Base-by-base conservation (phyloP, 2,329 filamentous ascomycete genomes). In the Exophiala calicioides region DNA sequence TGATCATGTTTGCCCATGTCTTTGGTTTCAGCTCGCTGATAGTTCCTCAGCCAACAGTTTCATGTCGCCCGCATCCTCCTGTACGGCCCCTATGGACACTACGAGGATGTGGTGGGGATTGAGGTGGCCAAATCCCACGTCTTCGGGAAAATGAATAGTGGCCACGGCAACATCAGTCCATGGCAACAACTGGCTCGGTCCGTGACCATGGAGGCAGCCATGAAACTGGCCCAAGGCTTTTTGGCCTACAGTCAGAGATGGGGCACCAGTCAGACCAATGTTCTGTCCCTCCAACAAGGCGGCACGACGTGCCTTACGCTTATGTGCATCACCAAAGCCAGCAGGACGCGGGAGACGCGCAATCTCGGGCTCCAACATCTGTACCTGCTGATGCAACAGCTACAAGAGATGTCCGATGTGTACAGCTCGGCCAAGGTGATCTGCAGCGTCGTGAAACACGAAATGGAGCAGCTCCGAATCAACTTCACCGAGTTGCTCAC, bases 61-160 rank as follows among this genome's bases (percentile, higher is more conserved):
- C 15, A 81, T 47, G 1, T 33, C 13, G 31, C 31, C n/a, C 31
- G 20, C 10, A 7, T 33, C 31, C 18, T 18, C n/a, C 31, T 33
- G n/a, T n/a, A n/a, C n/a, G n/a, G n/a, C n/a, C n/a, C n/a, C n/a
- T n/a, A n/a, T n/a, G n/a, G n/a, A n/a, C 31, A 19, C 5, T 33
- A 33, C 31, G 31, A 33, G 15, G 31, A 33, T 12, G 31, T 19
- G 5, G 8, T 33, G 3, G 31, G 31, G 5, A 19, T 33, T 9
- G 31, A 33, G 31, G n/a, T 19, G 13, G 31, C 10, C 3, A 18
- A 33, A 19, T 15, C 31, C n/a, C n/a, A n/a, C n/a, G n/a, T n/a
- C n/a, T n/a, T n/a, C n/a, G n/a, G n/a, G n/a, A n/a, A n/a, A n/a
- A n/a, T n/a, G n/a, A n/a, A n/a, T n/a, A n/a, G n/a, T n/a, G n/a